Conservation (phyloP, 1,284 basidiomycete species). For the Cutaneotrichosporon cutaneum region DNA sequence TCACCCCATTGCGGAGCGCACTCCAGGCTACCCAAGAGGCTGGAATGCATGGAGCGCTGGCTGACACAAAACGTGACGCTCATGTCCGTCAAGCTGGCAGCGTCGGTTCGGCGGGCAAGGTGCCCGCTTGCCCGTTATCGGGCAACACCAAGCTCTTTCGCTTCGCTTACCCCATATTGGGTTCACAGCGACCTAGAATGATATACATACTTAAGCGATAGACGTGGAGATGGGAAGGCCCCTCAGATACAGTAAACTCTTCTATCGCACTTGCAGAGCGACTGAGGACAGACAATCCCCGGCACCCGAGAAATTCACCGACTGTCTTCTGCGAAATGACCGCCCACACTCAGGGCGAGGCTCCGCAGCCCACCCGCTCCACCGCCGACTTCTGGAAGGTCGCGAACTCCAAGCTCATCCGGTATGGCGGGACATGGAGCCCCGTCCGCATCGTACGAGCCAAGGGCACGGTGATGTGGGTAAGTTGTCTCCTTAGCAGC, state of each 20-base stretch:
- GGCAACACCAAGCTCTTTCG: neutral
- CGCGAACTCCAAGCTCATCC: constrained; percentile 27
- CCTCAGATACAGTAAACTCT: neutral
- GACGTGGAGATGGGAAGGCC: neutral
- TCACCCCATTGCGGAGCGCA: too few relatives aligned
- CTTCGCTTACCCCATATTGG: neutral
- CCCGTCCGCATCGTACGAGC: constrained; percentile 27
- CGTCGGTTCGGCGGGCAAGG: neutral
- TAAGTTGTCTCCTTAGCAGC: neutral
- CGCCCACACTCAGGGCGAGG: neutral
- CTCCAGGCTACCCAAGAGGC: too few relatives aligned
- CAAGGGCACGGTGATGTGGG: constrained; percentile 23
- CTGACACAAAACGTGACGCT: too few relatives aligned
- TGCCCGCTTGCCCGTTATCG: constrained; percentile 4
- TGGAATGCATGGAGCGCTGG: too few relatives aligned
- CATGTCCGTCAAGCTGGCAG: neutral
- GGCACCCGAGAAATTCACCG: neutral
- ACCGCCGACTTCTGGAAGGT: constrained; percentile 29
- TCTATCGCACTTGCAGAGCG: neutral
- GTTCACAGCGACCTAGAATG: neutral
- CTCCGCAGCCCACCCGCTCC: constrained; percentile 6
- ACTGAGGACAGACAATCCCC: neutral
- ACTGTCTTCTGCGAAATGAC: neutral
- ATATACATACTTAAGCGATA: neutral
- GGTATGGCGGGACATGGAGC: constrained; percentile 27